Conservation (phyloP, 345 rosid species). For the Salix udensis region DNA sequence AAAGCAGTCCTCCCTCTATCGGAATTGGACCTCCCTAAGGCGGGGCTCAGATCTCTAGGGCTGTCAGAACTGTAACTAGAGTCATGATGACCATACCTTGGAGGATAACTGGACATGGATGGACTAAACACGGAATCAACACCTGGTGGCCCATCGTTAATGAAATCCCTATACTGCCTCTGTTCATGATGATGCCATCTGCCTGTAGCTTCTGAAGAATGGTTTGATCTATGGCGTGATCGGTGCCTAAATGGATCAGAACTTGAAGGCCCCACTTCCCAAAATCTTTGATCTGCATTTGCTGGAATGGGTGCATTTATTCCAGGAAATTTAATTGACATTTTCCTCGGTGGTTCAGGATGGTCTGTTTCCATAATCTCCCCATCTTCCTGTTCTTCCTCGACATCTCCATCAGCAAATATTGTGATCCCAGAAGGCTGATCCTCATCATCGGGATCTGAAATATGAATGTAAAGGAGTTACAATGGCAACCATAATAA, state of each 20-base stretch:
- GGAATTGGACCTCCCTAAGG: slow-evolving; percentile 29
- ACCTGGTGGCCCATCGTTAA: slow-evolving; percentile 57
- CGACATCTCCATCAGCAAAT: slow-evolving; percentile 52
- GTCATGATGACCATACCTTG: slow-evolving; percentile 50
- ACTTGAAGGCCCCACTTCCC: slow-evolving; percentile 51
- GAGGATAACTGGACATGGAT: slow-evolving; percentile 51
- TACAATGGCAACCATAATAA: background rate
- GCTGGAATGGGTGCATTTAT: slow-evolving; percentile 79
- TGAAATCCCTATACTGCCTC: slow-evolving; percentile 36
- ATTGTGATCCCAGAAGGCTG: slow-evolving; percentile 75
- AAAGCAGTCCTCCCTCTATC: slow-evolving; percentile 48
- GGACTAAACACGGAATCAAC: slow-evolving; percentile 36
- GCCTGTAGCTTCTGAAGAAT: slow-evolving; percentile 33
- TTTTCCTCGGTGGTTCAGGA: slow-evolving; percentile 45
- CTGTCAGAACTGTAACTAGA: slow-evolving; percentile 18
- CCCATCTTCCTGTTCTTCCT: slow-evolving; percentile 62
- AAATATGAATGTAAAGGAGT: slow-evolving; percentile 9
- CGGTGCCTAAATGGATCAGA: slow-evolving; percentile 36
- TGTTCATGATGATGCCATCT: slow-evolving; percentile 40
- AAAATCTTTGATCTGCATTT: slow-evolving; percentile 58
- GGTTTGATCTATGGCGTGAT: slow-evolving; percentile 24
- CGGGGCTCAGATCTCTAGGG: slow-evolving; percentile 32
- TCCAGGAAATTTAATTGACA: slow-evolving; percentile 71
- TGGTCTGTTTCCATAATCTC: slow-evolving; percentile 43
- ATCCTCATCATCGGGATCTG: slow-evolving; percentile 60